Base-by-base conservation (phyloP, 225 moss, liverwort and hornwort genomes). In the Thuidium tamariscinum region DNA sequence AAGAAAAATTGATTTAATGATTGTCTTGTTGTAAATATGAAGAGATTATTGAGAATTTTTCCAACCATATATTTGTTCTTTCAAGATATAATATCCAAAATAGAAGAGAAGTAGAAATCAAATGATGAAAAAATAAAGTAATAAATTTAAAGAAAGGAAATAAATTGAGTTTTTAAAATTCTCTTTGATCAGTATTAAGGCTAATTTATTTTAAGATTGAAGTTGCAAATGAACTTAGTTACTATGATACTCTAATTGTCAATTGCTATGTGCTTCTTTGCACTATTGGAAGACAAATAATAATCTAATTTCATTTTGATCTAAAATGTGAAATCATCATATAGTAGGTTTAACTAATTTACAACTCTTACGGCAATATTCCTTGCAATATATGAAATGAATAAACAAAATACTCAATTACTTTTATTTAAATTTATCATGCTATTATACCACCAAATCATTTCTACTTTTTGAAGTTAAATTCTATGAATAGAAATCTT, bases 221-320 rank as follows among this genome's bases (percentile, higher is more conserved):
- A 7, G 23, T 4, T 23, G 2, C 23, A 39, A 13, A 39, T 3
- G 4, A 68, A 4, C 3, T n/a, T 68, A 7, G 39, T 68, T 7
- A 37, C 0, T 0, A 0, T 14, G 0, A 15, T 69, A 2, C 0
- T 69, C 2, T 41, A 25, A 41, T 7, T 0, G 0, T 41, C 15
- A 41, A 15, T 8, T 68, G 13, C 39, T 68, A 39, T 1, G 0
- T 14, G 3, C 1, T 69, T 39, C 0, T 3, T 6, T 22, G 5
- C 1, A 23, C 4, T 13, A 14, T 14, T 0, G 2, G 4, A 14
- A 68, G 39, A 39, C 12, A 23, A 25, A 39, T 12, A 39, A 3
- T 39, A 13, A 23, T 68, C 13, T 8, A 68, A 13, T 42, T 16
- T 27, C 16, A 26, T 41, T 70, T 8, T 42, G 42, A 8, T 8